Evolutionary conservation across 1,284 basidiomycete genomes (phyloP).

Genomic region (Sphaerobolus stellatus): DNA sequence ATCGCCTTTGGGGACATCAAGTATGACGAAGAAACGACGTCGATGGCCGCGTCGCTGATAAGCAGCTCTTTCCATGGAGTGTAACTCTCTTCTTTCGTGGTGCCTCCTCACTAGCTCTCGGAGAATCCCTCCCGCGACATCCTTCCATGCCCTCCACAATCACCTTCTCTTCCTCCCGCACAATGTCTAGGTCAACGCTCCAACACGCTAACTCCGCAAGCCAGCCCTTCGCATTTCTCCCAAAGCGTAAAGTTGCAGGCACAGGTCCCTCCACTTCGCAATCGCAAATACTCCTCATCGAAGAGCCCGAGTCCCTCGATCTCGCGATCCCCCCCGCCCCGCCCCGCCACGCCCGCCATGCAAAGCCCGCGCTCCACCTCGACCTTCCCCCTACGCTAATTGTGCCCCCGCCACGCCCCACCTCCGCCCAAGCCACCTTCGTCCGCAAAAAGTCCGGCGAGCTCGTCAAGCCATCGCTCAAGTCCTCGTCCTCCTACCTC

Average conservation of each 20-base stretch:
- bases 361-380: neutral
- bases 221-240: neutral
- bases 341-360: neutral
- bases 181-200: neutral
- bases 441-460: constrained; percentile 92
- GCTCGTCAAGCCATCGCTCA: constrained; percentile 89
- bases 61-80: too few relatives aligned
- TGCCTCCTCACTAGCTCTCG: too few relatives aligned
- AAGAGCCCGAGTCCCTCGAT: neutral
- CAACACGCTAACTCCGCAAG: neutral
- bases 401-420: neutral
- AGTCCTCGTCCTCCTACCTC: constrained; percentile 58
- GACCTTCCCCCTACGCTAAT: neutral
- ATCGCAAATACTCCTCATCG: neutral
- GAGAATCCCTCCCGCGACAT: too few relatives aligned
- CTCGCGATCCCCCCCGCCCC: neutral
- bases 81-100: too few relatives aligned
- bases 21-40: too few relatives aligned
- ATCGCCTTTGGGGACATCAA: too few relatives aligned
- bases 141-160: too few relatives aligned
- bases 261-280: neutral
- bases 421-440: constrained; percentile 38
- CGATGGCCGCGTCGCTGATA: too few relatives aligned
- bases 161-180: too few relatives aligned
- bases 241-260: neutral